Percentiles rank a stretch among this genome's conserved stretches.
phyloP scores from a whole-genome alignment of 192 early-diverging fungal genomes.

The Paraglomus brasilianum region DNA sequence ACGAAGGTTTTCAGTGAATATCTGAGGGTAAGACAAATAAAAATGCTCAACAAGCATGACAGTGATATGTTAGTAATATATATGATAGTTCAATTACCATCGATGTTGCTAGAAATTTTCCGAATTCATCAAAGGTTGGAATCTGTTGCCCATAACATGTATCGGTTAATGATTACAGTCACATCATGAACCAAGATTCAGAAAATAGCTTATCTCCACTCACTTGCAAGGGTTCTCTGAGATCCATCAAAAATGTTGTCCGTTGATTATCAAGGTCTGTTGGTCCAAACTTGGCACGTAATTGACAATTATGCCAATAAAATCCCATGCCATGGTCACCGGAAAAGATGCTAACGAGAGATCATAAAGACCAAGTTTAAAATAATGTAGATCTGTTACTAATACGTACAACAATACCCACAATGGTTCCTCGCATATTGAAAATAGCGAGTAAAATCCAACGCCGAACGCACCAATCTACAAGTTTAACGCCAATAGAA shows the following conservation, averaged over 20 bases:
- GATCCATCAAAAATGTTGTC: constrained; percentile 76
- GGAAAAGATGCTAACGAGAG: constrained; percentile 71
- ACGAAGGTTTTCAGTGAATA: constrained; percentile 73
- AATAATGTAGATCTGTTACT: background rate
- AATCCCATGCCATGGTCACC: constrained; percentile 82
- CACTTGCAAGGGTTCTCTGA: constrained; percentile 74
- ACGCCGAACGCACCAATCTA: constrained; percentile 80
- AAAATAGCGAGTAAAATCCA: constrained; percentile 86
- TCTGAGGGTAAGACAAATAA: constrained; percentile 65
- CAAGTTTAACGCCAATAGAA: background rate
- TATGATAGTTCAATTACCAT: too few species aligned
- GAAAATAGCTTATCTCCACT: too few species aligned
- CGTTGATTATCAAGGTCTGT: constrained; percentile 56
- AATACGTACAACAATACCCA: constrained; percentile 35
- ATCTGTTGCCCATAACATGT: too few species aligned
- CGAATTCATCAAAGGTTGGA: constrained; percentile 63
- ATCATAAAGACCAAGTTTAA: too few species aligned
- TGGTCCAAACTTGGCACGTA: constrained; percentile 73
- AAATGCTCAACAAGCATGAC: too few species aligned
- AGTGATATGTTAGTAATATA: too few species aligned
- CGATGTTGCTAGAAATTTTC: constrained; percentile 61
- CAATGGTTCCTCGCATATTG: constrained; percentile 88
- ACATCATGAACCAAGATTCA: too few species aligned
- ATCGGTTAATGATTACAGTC: too few species aligned
- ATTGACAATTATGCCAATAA: constrained; percentile 85